A percentile compares a stretch with the other conserved stretches of the same genome.
Conservation (phyloP, 108 stramenopile species). For the Fragilariopsis cylindrus region DNA sequence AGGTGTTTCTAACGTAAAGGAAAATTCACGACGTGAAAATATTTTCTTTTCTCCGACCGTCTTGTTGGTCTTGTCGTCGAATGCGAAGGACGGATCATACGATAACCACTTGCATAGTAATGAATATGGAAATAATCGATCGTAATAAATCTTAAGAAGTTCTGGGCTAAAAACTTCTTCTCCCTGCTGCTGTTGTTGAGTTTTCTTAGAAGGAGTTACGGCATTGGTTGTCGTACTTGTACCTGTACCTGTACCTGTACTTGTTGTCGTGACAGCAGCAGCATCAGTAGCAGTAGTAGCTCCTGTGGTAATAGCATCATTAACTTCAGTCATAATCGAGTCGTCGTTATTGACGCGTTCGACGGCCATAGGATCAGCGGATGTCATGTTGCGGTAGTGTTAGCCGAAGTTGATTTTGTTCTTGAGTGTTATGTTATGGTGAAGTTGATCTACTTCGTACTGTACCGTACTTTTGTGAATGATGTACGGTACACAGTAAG, state of each 20-base stretch:
- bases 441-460: too few species aligned
- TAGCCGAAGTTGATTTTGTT: too few species aligned
- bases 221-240: background rate
- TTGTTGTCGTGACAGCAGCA: background rate
- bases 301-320: background rate
- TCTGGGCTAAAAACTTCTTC: constrained; percentile 84
- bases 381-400: background rate
- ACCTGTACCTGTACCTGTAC: background rate
- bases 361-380: constrained; percentile 10
- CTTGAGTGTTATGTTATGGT: too few species aligned
- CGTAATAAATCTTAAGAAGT: constrained; percentile 91
- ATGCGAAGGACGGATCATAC: constrained; percentile 45
- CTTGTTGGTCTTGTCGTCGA: background rate
- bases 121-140: constrained; percentile 88
- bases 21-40: constrained; percentile 92
- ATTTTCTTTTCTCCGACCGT: constrained; percentile 26
- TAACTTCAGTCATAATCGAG: background rate
- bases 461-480: too few species aligned
- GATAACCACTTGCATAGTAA: constrained; percentile 72
- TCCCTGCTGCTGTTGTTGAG: constrained; percentile 14
- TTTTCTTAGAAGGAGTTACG: constrained; percentile 12
- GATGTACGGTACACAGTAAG: too few species aligned
- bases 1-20: constrained; percentile 89
- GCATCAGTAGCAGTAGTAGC: background rate
- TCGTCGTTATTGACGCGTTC: background rate